phyloP scores from a whole-genome alignment of 2,329 filamentous ascomycete genomes.

The Pestalotiopsis sp. region DNA sequence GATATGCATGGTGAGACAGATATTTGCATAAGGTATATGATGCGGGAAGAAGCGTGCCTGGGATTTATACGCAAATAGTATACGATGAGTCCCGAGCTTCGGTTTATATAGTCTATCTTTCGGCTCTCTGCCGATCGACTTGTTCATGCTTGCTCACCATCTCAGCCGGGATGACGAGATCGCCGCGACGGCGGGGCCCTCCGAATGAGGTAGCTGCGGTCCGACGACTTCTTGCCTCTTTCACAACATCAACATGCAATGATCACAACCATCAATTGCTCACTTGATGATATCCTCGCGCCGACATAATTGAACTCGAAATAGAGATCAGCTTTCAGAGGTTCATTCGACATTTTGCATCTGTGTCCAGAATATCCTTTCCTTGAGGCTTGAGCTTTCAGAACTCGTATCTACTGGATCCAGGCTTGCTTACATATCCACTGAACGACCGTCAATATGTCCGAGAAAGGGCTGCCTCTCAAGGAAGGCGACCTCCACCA shows the following conservation, averaged over 20 bases:
- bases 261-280: neutral
- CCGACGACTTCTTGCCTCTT: neutral
- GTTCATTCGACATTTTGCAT: neutral
- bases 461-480: constrained; percentile 9
- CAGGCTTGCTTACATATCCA: constrained; percentile 9
- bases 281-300: neutral
- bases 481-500: neutral
- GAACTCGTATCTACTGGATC: neutral
- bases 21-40: neutral
- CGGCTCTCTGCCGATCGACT: neutral
- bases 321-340: neutral
- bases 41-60: neutral
- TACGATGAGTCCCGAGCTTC: neutral
- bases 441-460: constrained; percentile 6
- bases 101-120: neutral
- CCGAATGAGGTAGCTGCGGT: constrained; percentile 6
- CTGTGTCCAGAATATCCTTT: neutral
- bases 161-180: constrained; percentile 5
- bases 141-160: neutral
- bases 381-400: neutral
- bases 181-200: neutral
- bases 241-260: neutral
- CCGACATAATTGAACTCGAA: neutral
- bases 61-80: neutral
- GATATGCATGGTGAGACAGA: neutral